Evolutionary conservation across 1,284 basidiomycete genomes (phyloP), one percentile per base, ranked within the genome.

Genomic region (Lentinus polychrous): DNA sequence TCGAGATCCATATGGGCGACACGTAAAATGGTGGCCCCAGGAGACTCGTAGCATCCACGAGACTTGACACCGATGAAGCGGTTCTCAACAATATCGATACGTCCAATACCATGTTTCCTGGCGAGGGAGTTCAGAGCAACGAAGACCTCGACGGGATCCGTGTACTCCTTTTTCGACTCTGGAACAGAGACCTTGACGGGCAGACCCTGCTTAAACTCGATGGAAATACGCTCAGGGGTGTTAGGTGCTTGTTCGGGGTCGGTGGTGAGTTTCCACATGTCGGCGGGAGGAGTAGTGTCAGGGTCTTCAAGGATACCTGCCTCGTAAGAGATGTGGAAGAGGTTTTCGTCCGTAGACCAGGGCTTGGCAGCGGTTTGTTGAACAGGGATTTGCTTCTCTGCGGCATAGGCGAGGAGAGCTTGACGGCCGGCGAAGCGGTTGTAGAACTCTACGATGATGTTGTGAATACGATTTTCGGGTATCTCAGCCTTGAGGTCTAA

Each of bases 241-340:
- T 76, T 70, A 14, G 95, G 94, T 3, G 95, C 93, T 49, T 85
- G 70, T 63, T 93, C 85, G 46, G 92, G 88, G 31, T 88, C 79
- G 55, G 79, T 77, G 54, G 93, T 98, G 58, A 99, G 83, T 70
- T 97, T 98, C 95, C 96, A 99, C 95, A 99, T 99, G 75, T 99
- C 95, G n/a, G 71, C 69, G 24, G 95, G 95, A 49, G 96, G 95
- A 8, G 94, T 98, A 54, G 76, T 86, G 77, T 96, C 82, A 58
- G 95, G 95, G 67, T 99, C 91, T 68, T 99, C 96, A 55, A 99
- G 85, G 66, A 99, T 98, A 50, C 95, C 95, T 27, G 95, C 95
- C 71, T 99, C 95, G 73, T 98, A 99, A 18, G 94, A 99, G 69
- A 98, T 99, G 77, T 99, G 95, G 86, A 96, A 97, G 49, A 99